phyloP scores from a whole-genome alignment of 441 rosid genomes.

The Mallotus repandus region DNA sequence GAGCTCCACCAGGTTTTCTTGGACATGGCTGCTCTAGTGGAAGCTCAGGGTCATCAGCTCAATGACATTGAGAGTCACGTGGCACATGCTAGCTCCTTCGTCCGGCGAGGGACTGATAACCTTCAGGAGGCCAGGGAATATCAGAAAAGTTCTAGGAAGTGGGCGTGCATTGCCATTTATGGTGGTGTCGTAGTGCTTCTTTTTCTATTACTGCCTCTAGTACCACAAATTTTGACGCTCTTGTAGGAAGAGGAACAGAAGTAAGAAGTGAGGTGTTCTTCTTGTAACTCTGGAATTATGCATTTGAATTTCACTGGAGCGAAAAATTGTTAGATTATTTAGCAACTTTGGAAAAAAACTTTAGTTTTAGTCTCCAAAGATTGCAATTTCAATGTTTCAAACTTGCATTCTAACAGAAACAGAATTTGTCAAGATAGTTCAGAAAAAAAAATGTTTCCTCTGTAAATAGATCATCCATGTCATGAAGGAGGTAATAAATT shows the following conservation, averaged over 20 bases:
- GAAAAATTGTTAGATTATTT: conserved; percentile 16
- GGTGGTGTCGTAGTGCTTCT: conserved; percentile 41
- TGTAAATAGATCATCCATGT: background rate
- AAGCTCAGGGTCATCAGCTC: conserved; percentile 85
- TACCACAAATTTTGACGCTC: conserved; percentile 42
- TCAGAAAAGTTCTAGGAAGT: conserved; percentile 77
- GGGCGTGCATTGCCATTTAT: conserved; percentile 69
- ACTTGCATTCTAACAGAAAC: background rate
- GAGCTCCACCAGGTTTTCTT: conserved; percentile 87
- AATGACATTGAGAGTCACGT: conserved; percentile 90
- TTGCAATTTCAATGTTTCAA: background rate
- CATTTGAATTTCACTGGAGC: conserved; percentile 17
- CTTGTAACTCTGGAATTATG: conserved; percentile 3
- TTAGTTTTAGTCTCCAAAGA: background rate
- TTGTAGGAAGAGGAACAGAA: conserved; percentile 20
- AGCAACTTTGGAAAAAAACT: background rate
- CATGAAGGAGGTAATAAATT: background rate
- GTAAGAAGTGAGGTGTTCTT: background rate
- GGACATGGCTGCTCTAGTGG: conserved; percentile 92
- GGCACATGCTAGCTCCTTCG: conserved; percentile 83
- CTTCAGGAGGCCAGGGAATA: conserved; percentile 73
- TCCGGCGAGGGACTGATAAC: conserved; percentile 72
- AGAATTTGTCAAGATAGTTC: background rate
- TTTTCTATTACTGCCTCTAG: conserved; percentile 50
- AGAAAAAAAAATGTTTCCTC: background rate